Conservation (phyloP, 192 early-diverging fungal species). For the Gonapodya sp. region DNA sequence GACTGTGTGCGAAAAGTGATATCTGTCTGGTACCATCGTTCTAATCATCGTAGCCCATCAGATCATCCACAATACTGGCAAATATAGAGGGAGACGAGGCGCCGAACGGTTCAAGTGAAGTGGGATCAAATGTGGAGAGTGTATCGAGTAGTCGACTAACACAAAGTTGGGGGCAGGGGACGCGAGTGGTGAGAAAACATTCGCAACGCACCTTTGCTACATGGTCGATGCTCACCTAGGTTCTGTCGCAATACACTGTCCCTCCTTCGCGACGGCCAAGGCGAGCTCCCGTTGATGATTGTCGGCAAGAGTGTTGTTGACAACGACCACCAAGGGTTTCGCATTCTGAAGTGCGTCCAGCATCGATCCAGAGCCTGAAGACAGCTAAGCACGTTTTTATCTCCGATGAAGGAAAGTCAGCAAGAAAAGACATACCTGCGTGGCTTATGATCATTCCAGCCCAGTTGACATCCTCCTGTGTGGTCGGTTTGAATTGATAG, state of each 20-base stretch:
- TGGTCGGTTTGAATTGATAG: neutral
- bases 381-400: neutral
- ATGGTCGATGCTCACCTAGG: neutral
- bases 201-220: neutral
- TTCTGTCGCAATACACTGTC: neutral
- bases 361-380: neutral
- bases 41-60: neutral
- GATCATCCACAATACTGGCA: neutral
- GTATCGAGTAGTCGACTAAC: neutral
- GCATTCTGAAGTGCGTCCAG: neutral
- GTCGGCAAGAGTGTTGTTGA: neutral
- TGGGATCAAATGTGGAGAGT: neutral
- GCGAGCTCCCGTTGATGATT: conserved; percentile 5
- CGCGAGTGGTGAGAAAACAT: too few relatives aligned
- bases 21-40: neutral
- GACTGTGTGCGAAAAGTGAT: too few relatives aligned
- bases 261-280: neutral
- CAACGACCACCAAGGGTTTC: neutral
- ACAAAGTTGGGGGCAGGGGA: neutral
- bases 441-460: conserved; percentile 4
- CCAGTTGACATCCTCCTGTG: neutral
- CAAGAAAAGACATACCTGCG: neutral
- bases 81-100: neutral
- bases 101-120: neutral
- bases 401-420: too few relatives aligned